Conservation (phyloP, 2,329 filamentous ascomycete genomes). For the Fusarium musae region DNA sequence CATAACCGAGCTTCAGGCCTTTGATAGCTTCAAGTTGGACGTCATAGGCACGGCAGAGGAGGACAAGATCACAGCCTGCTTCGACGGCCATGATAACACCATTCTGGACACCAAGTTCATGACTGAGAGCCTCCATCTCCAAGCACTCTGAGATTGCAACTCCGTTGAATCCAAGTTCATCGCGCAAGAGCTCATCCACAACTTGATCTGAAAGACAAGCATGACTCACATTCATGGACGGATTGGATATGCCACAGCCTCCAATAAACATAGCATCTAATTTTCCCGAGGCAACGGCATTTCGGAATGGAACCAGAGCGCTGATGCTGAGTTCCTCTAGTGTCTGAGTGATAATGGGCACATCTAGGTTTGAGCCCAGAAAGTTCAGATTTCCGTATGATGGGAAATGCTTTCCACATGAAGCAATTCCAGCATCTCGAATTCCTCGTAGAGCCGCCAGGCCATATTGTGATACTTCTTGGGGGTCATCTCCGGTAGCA, state of each 20-base stretch:
- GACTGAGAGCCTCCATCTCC: constrained; percentile 95
- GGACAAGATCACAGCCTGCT: constrained; percentile 90
- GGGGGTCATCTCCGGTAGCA: constrained; percentile 90
- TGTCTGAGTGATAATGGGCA: constrained; percentile 95
- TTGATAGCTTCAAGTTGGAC: constrained; percentile 93
- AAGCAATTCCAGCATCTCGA: constrained; percentile 87
- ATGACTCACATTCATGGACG: constrained; percentile 94
- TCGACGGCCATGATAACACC: constrained; percentile 98
- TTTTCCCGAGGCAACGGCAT: constrained; percentile 82
- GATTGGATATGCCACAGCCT: constrained; percentile 90
- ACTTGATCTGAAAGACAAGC: constrained; percentile 94
- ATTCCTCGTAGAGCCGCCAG: constrained; percentile 93
- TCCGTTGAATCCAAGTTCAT: constrained; percentile 88
- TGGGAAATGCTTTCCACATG: constrained; percentile 95
- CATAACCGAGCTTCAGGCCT: constrained; percentile 86
- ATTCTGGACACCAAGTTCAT: constrained; percentile 96
- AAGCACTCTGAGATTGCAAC: constrained; percentile 95
- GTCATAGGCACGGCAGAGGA: constrained; percentile 87
- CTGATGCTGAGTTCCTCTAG: constrained; percentile 92
- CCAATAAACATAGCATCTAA: constrained; percentile 96
- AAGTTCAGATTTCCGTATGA: constrained; percentile 97
- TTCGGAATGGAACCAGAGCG: constrained; percentile 89
- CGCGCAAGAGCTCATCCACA: constrained; percentile 87
- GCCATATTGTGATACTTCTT: constrained; percentile 92
- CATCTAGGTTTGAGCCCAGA: constrained; percentile 87